Evolutionary conservation across 768 basidiomycete species (phyloP), one percentile per base, ranked within the genome.

Genomic region (Boletus pseudo-olivaceus): DNA sequence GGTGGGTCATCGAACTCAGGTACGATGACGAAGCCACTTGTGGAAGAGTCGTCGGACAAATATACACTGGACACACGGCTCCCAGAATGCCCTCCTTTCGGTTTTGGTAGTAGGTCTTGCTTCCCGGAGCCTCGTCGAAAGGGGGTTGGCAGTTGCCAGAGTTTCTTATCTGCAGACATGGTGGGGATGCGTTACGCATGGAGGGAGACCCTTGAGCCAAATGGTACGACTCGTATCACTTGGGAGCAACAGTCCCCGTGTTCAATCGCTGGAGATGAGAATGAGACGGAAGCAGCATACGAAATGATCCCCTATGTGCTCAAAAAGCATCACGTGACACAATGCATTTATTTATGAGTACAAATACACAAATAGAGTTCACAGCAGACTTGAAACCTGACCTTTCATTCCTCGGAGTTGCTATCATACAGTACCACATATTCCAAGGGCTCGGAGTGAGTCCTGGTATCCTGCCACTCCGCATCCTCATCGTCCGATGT

Each of bases 341-440:
- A 20, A 12, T 0, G 7, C n/a, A 7, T 30, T 20, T 15, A 34
- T 32, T 29, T 45, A 41, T 35, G 35, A 27, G 14, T 43, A 47
- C 48, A 51, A 27, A 56, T 17, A 66, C 50, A 60, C 32, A 9
- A 54, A 56, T 39, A 7, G n/a, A 4, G 20, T 34, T 51, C 41
- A 27, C 8, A 23, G 10, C 26, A 44, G n/a, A 50, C 19, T 8
- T 17, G n/a, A 51, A 54, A 33, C 42, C 5, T 17, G 42, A 15
- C 19, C 26, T 20, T 47, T 67, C 58, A 71, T 32, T 81, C 82
- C 33, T 82, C 82, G 0, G 81, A 81, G 47, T 74, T 75, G 56
- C 82, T 83, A 63, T 88, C 88, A 58, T 87, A 90, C 54, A 90
- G 67, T 52, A 90, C 75, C 14, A 89, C 86, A 62, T 87, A 90